Evolutionary conservation across 108 stramenopile species (phyloP), one percentile per base, ranked within the genome.

Genomic region (Skeletonema potamos): DNA sequence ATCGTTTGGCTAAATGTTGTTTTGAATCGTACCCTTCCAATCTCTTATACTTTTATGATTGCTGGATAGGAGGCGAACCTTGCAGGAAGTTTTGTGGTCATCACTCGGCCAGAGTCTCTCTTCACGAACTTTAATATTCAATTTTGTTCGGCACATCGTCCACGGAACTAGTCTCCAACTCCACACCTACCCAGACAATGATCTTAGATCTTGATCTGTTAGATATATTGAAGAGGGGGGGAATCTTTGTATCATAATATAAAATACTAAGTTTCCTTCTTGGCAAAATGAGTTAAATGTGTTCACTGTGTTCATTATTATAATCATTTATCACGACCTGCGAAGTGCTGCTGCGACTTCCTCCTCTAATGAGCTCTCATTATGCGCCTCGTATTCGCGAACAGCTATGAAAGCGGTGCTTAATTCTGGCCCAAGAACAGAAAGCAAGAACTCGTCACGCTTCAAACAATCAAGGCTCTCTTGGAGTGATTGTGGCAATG

Each of bases 401-500:
- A 90, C 34, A 18, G 87, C 83, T 1, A 92, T 39, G 48, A 89
- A 92, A 24, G 79, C 85, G 33, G 75, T 73, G 39, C 64, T 67
- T 66, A 92, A 57, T 36, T 72, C 39, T 27, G 58, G 54, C n/a
- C 88, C 87, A 37, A 92, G 28, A 12, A 78, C 44, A 27, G 73
- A 55, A 27, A 72, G 62, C 44, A 92, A 58, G 37, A 75, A 68
- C 0, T 74, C 30, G 60, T 89, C 77, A 3, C 28, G 24, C 65
- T 82, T 79, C 65, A 92, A 68, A 28, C 39, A 43, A 67, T 84
- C 76, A 63, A 92, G 74, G 34, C 87, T 87, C 17, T 81, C 78
- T 22, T 61, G 41, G 0, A 90, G 55, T 9, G 83, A 64, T 59
- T 22, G 41, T n/a, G 91, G 89, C 55, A 92, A 59, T 13, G 65